Conservation (phyloP, 768 basidiomycete genomes). For the Harrya chromipes region DNA sequence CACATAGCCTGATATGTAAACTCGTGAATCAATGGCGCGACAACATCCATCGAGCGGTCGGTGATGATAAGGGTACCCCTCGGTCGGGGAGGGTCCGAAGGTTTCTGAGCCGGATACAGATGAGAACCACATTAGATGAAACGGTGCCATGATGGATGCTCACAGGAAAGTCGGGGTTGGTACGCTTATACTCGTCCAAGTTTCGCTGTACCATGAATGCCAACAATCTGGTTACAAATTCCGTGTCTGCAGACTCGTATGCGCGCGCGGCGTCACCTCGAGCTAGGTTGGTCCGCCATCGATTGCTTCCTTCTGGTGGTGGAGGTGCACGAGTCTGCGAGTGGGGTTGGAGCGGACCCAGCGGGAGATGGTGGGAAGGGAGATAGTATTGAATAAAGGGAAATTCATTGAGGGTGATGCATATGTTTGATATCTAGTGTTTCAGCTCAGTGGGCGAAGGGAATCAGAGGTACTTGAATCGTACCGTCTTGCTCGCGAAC, state of each 20-base stretch:
- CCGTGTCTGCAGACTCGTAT: constrained; percentile 66
- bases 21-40: constrained; percentile 90
- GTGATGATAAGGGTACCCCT: constrained; percentile 86
- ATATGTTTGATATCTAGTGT: constrained; percentile 77
- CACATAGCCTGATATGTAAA: constrained; percentile 99
- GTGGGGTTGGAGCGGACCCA: constrained; percentile 78
- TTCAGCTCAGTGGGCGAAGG: constrained; percentile 3
- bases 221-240: constrained; percentile 76
- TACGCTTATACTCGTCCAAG: constrained; percentile 83
- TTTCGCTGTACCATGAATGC: constrained; percentile 82
- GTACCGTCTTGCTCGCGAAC: constrained; percentile 68
- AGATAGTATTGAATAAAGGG: constrained; percentile 93
- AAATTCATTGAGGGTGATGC: constrained; percentile 87
- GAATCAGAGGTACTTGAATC: neutral
- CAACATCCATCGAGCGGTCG: constrained; percentile 93
- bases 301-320: constrained; percentile 56
- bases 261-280: constrained; percentile 67
- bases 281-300: constrained; percentile 83
- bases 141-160: constrained; percentile 26
- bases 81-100: constrained; percentile 55
- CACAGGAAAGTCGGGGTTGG: constrained; percentile 86
- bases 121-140: neutral
- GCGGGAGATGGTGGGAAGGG: constrained; percentile 75
- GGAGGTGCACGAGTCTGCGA: constrained; percentile 62
- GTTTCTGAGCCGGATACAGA: constrained; percentile 40